Conservation (phyloP, 108 stramenopile genomes). For the Chaetoceros tenuissimus region DNA sequence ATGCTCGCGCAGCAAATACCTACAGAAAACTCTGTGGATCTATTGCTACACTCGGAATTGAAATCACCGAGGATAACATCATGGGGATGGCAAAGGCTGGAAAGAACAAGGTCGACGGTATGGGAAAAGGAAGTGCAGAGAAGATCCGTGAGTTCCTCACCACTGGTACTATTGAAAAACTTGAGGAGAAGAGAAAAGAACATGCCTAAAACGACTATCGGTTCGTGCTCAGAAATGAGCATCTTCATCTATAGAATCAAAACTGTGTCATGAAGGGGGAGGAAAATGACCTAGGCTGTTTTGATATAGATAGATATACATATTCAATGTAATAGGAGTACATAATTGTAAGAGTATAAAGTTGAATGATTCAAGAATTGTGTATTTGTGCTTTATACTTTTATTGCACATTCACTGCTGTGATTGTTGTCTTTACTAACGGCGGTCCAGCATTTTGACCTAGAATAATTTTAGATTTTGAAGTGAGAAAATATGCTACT, state of each 20-base stretch:
- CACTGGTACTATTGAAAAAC: slow-evolving; percentile 66
- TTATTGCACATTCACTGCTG: too few species aligned
- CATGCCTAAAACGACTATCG: too few species aligned
- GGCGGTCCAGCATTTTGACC: slow-evolving; percentile 51
- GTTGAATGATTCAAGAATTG: too few species aligned
- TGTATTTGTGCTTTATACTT: too few species aligned
- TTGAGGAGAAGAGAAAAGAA: slow-evolving; percentile 59
- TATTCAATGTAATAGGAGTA: too few species aligned
- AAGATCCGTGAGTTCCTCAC: slow-evolving; percentile 59
- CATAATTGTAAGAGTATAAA: too few species aligned
- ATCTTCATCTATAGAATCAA: too few species aligned
- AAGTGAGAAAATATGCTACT: too few species aligned
- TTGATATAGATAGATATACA: too few species aligned
- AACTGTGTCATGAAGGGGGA: too few species aligned
- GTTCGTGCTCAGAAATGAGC: too few species aligned
- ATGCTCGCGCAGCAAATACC: slow-evolving; percentile 29
- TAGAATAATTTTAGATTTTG: slow-evolving; percentile 39
- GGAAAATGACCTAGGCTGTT: too few species aligned
- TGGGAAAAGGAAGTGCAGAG: slow-evolving; percentile 61
- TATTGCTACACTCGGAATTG: slow-evolving; percentile 41
- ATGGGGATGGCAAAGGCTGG: slow-evolving; percentile 53
- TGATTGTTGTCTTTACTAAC: slow-evolving; percentile 14
- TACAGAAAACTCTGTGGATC: slow-evolving; percentile 39
- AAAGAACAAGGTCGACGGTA: slow-evolving; percentile 62
- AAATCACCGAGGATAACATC: slow-evolving; percentile 65